Evolutionary conservation across 768 basidiomycete genomes (phyloP).

Genomic region (Podaxis sp.): DNA sequence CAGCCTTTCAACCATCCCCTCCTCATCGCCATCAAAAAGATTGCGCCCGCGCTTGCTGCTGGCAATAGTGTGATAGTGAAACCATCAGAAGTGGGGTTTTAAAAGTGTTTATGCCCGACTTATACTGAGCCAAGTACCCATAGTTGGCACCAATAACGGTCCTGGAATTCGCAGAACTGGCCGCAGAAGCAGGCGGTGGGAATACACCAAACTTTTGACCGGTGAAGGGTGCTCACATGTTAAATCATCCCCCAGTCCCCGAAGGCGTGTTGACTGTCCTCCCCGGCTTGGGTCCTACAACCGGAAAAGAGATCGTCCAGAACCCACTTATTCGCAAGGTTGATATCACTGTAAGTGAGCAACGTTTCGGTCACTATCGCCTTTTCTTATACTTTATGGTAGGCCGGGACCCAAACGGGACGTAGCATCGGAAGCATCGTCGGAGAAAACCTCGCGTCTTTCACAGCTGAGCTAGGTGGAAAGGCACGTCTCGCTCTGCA

Average conservation of each 20-base stretch:
- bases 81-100: conserved; percentile 62
- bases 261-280: conserved; percentile 70
- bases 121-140: conserved; percentile 1
- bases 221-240: neutral
- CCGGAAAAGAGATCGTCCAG: conserved; percentile 64
- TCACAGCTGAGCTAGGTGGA: conserved; percentile 85
- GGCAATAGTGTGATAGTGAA: conserved; percentile 85
- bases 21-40: conserved; percentile 88
- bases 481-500: conserved; percentile 47
- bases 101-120: neutral
- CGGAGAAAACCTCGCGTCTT: conserved; percentile 70
- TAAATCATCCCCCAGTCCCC: conserved; percentile 59
- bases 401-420: conserved; percentile 82
- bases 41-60: conserved; percentile 81
- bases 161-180: conserved; percentile 71
- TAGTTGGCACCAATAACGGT: conserved; percentile 80
- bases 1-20: conserved; percentile 90
- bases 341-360: conserved; percentile 71
- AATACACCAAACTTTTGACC: neutral
- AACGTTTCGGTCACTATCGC: neutral
- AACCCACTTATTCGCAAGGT: conserved; percentile 75
- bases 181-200: conserved; percentile 63
- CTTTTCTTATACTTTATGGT: conserved; percentile 1
- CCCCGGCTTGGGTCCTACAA: conserved; percentile 66
- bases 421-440: conserved; percentile 71